Conservation (phyloP, 345 rosid species). For the Microcos paniculata region DNA sequence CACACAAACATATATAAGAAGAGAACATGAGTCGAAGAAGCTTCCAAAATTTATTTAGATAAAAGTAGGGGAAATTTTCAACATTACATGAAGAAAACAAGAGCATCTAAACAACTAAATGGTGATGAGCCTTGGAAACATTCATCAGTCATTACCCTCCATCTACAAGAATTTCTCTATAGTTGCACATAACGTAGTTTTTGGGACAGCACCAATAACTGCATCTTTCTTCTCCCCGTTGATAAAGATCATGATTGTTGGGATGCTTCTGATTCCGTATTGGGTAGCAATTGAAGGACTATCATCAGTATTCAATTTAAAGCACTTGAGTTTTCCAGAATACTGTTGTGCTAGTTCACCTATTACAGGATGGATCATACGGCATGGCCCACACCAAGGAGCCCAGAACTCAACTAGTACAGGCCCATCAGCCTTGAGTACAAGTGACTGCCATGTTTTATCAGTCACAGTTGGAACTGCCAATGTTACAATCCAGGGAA, state of each 20-base stretch:
- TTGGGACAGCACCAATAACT: slow-evolving; percentile 51
- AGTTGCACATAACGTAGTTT: slow-evolving; percentile 38
- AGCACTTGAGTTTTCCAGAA: slow-evolving; percentile 45
- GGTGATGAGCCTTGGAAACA: not conserved
- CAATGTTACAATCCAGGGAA: slow-evolving; percentile 8
- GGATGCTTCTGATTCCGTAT: slow-evolving; percentile 59
- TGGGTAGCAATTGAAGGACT: slow-evolving; percentile 44
- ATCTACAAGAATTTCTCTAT: slow-evolving; percentile 49
- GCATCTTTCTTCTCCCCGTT: slow-evolving; percentile 60
- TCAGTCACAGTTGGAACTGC: slow-evolving; percentile 56
- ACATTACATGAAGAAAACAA: no score
- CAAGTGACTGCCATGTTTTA: slow-evolving; percentile 53
- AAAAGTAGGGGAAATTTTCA: no score
- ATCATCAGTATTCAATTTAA: slow-evolving; percentile 51
- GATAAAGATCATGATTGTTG: slow-evolving; percentile 53
- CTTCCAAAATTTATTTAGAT: no score
- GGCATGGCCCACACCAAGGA: slow-evolving; percentile 71
- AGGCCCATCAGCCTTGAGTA: slow-evolving; percentile 54
- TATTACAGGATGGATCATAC: slow-evolving; percentile 52
- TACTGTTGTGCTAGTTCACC: slow-evolving; percentile 50
- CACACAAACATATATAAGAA: no score
- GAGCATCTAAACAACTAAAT: not conserved
- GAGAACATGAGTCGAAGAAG: no score
- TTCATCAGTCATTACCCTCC: not conserved
- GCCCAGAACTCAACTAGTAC: slow-evolving; percentile 69